Evolutionary conservation across 768 basidiomycete species (phyloP), one percentile per base, ranked within the genome.

Genomic region (Xerocomus spinulosus): DNA sequence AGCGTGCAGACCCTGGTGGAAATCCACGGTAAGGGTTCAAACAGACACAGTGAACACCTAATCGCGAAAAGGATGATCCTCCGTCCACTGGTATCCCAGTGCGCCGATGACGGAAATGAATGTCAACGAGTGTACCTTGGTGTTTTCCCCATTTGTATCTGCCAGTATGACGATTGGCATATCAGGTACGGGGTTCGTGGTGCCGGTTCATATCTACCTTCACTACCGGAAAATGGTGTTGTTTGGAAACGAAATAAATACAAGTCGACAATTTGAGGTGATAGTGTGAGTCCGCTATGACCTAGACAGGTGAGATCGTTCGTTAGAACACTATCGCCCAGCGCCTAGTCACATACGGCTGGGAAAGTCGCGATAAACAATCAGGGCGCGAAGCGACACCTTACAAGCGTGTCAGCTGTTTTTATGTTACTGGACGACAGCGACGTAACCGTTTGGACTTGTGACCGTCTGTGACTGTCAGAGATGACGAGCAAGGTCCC

Each of bases 391-490:
- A 23, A 21, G 29, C 12, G 4, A 24, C 13, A 36, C 28, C 23
- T 46, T 28, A 39, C 29, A 18, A 10, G 6, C 6, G 3, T 40
- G 39, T n/a, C 38, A 39, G 13, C 38, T 12, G 24, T 15, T 2
- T 39, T n/a, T 25, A 25, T 39, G 38, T 39, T 25, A 9, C 26
- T 10, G 7, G 21, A 43, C 14, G 50, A 28, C 12, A 25, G 26
- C 15, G 54, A 47, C 41, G 35, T 39, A 53, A 45, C 46, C 30
- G 35, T 23, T 44, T 43, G 33, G 41, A 25, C 21, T 36, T 3
- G 35, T 21, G 14, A 45, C 20, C 42, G 33, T 23, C 15, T 3
- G 35, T 21, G 14, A 45, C 20, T 44, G 33, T 23, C 15, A 24
- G 1, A 5, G 13, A 21, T 24, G 38, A 25, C 15, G 15, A 14